Evolutionary conservation across 1,139 yeast species (phyloP).

Genomic region (Nakaseomyces nivariensis): DNA sequence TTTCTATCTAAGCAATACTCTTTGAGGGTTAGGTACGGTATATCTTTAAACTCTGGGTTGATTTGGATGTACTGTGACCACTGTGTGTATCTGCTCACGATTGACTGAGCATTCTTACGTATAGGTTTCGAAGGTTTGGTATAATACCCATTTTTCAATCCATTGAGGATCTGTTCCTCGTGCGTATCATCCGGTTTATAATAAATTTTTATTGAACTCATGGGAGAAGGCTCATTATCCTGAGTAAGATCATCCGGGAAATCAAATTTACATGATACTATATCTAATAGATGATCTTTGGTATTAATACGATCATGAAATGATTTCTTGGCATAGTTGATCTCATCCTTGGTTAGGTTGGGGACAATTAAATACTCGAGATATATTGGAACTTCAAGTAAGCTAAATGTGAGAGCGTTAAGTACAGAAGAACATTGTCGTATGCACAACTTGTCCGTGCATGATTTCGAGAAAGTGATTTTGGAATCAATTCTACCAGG

Average conservation of each 20-base stretch:
- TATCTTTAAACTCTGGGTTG: slow-evolving; percentile 2
- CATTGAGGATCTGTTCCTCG: slow-evolving; percentile 39
- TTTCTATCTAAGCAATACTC: slow-evolving; percentile 13
- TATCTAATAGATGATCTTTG: slow-evolving; percentile 6
- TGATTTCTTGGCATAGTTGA: slow-evolving; percentile 38
- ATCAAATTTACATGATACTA: slow-evolving; percentile 7
- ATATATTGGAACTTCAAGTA: slow-evolving; percentile 37
- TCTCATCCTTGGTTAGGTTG: slow-evolving; percentile 18
- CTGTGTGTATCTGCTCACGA: slow-evolving; percentile 13
- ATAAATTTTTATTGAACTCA: slow-evolving; percentile 14
- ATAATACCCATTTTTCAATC: slow-evolving; percentile 44
- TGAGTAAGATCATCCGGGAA: slow-evolving; percentile 20
- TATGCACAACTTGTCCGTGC: slow-evolving; percentile 71
- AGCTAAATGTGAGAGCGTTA: slow-evolving; percentile 38
- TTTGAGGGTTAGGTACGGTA: slow-evolving; percentile 24
- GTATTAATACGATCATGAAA: slow-evolving; percentile 34
- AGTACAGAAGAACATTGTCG: slow-evolving; percentile 56
- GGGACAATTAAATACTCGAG: slow-evolving; percentile 50
- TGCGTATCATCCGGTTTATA: slow-evolving; percentile 2
- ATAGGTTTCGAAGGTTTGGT: slow-evolving; percentile 37
- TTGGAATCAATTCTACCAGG: slow-evolving; percentile 82
- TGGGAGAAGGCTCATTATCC: slow-evolving; percentile 22
- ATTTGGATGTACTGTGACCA: slow-evolving; percentile 17
- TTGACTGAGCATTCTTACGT: slow-evolving; percentile 35
- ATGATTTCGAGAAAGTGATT: slow-evolving; percentile 65